These are phyloP conservation scores for Cladobotryum protrusum DNA, from an alignment of 2,329 filamentous ascomycete species.

Conservation along the genomic window DNA sequence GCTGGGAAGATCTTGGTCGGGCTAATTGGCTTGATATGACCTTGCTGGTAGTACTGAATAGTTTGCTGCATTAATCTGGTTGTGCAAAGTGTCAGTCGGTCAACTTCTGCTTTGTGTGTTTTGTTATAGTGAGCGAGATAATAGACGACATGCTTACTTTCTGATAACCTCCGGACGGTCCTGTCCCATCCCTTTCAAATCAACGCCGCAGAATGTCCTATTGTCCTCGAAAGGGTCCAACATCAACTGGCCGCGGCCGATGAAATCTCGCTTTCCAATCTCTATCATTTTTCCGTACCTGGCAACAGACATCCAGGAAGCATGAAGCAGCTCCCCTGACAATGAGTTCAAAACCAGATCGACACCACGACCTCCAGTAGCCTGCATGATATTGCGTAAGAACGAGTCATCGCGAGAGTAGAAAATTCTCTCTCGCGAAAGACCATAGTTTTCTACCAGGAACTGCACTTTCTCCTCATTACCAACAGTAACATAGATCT, in stretches of 20 bases:
- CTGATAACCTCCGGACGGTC: not conserved
- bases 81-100: not conserved
- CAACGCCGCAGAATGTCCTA: constrained; percentile 28
- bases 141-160: not conserved
- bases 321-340: constrained; percentile 34
- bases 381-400: constrained; percentile 18
- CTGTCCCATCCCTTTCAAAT: constrained; percentile 11
- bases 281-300: constrained; percentile 39
- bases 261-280: constrained; percentile 38
- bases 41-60: not conserved
- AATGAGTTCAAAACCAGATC: constrained; percentile 36
- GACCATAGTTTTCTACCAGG: constrained; percentile 23
- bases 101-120: not conserved
- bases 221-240: constrained; percentile 39
- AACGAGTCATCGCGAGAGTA: constrained; percentile 28
- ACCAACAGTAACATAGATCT: constrained; percentile 27
- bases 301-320: constrained; percentile 39
- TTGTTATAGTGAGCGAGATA: not conserved
- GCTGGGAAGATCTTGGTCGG: constrained; percentile 8
- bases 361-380: constrained; percentile 26
- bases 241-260: constrained; percentile 33
- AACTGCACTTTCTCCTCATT: constrained; percentile 28
- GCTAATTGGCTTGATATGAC: constrained; percentile 3
- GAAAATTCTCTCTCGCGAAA: constrained; percentile 29
- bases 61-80: not conserved